These are phyloP conservation scores for Encephalitozoon hellem DNA, from an alignment of 371 early-diverging fungal genomes.

Conservation along the genomic window DNA sequence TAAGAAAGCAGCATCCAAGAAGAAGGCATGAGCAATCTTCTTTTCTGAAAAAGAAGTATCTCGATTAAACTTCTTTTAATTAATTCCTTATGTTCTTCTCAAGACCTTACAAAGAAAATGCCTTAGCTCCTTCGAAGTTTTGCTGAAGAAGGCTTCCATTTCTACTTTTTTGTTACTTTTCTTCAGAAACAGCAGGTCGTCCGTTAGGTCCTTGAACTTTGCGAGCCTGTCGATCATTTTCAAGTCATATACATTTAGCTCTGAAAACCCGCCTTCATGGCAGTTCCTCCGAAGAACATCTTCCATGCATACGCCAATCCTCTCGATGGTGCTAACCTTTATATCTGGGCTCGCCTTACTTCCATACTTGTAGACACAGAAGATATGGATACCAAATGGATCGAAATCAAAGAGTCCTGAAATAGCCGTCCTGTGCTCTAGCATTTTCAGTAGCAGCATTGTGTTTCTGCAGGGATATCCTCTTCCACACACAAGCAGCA, in stretches of 20 bases:
- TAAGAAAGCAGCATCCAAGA: neutral
- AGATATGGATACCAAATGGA: slow-evolving; percentile 59
- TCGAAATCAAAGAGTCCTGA: slow-evolving; percentile 60
- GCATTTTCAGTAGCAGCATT: slow-evolving; percentile 34
- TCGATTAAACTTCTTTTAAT: slow-evolving; percentile 8
- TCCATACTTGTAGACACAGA: slow-evolving; percentile 41
- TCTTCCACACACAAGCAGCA: slow-evolving; percentile 56
- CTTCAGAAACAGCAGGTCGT: slow-evolving; percentile 27
- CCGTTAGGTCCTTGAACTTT: neutral
- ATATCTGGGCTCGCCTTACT: slow-evolving; percentile 24
- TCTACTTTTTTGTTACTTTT: slow-evolving; percentile 28
- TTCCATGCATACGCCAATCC: slow-evolving; percentile 45
- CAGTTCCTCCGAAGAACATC: slow-evolving; percentile 33
- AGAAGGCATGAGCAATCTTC: neutral
- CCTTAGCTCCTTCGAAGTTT: neutral
- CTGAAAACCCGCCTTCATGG: neutral
- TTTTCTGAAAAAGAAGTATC: neutral
- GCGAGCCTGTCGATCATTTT: slow-evolving; percentile 7
- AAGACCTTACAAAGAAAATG: neutral
- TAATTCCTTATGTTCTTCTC: neutral
- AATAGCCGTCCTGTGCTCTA: slow-evolving; percentile 28
- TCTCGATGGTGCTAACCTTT: neutral
- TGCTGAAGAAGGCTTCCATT: slow-evolving; percentile 36
- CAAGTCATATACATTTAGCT: slow-evolving; percentile 10
- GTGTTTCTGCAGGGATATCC: slow-evolving; percentile 61